Percentiles rank a stretch among this genome's conserved stretches.
Conservation (phyloP, 139 green algal genomes). For the Coccomyxa sp. region DNA sequence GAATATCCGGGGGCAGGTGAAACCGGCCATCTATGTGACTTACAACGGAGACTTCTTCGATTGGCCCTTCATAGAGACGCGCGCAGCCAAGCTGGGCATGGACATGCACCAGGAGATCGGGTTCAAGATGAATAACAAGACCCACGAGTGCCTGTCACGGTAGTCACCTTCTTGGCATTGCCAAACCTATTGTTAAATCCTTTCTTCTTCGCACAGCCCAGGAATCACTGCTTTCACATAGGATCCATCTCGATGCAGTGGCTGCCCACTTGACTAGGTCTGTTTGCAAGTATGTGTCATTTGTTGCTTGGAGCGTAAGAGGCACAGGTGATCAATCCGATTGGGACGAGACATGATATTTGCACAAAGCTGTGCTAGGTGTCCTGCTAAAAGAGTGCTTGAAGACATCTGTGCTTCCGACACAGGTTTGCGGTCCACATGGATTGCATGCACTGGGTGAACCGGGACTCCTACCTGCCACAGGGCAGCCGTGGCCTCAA, state of each 20-base stretch:
- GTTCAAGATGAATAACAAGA: conserved; percentile 49
- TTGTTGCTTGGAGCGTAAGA: too few species aligned
- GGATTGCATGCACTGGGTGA: conserved; percentile 96
- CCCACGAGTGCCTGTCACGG: conserved; percentile 28
- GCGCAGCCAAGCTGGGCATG: conserved; percentile 77
- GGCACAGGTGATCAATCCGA: background rate
- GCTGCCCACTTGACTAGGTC: too few species aligned
- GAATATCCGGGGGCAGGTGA: conserved; percentile 28
- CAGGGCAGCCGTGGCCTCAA: conserved; percentile 91
- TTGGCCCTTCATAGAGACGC: conserved; percentile 92
- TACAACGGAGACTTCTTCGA: conserved; percentile 99
- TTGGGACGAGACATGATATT: background rate
- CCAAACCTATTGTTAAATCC: too few species aligned
- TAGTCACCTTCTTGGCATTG: background rate
- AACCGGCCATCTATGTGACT: conserved; percentile 93
- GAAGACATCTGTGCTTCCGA: background rate
- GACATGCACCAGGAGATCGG: conserved; percentile 77
- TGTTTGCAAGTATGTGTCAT: too few species aligned
- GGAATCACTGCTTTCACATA: too few species aligned
- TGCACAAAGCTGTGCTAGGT: background rate
- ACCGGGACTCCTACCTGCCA: conserved; percentile 95
- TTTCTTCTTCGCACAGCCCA: too few species aligned
- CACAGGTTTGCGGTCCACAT: conserved; percentile 82
- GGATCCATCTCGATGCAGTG: too few species aligned
- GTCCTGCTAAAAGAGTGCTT: background rate